Base-by-base conservation (phyloP, 176 grass and related monocot genomes). In the Puccinellia tenuiflora region DNA sequence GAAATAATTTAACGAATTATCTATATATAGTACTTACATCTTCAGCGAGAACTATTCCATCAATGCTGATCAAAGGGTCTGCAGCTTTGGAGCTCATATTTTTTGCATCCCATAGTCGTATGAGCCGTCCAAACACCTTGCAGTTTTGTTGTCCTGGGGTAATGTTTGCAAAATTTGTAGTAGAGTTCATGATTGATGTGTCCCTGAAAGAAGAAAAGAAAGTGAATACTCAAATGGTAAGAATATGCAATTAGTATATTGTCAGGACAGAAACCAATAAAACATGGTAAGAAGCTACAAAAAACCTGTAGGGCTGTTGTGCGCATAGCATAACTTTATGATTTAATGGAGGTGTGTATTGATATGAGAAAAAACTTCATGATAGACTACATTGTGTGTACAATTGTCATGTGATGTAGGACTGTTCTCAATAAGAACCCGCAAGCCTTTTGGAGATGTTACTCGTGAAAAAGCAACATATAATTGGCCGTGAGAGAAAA, bases 381-480 rank as follows among this genome's bases (percentile, higher is more conserved):
- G 43, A 20, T 57, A 79, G 0, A 85, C 73, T 8, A 86, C 68
- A 63, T 86, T 79, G 22, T 79, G 76, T 3, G 84, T 79, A 1
- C 69, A 45, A 42, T 72, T 28, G 6, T 29, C 35, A 47, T 68
- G 47, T 35, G 16, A 29, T 7, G 5, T 12, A 30, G 37, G 20
- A 8, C 68, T 29, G 5, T 79, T 71, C 26, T 65, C 50, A 0
- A 73, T 86, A 0, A 86, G 62, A 6, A 86, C 46, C 3, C 70
- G 39, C 2, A 86, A 11, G 4, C 84, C 63, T 5, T 50, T n/a
- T 26, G 63, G 73, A 4, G 84, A 86, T 33, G 84, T 85, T 1
- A 85, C 78, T n/a, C n/a, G n/a, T n/a, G n/a, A n/a, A n/a, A n/a
- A n/a, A n/a, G n/a, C n/a, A n/a, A n/a, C n/a, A n/a, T n/a, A n/a